Evolutionary conservation across 495 filamentous ascomycete genomes (phyloP).

Genomic region (Peziza echinospora): DNA sequence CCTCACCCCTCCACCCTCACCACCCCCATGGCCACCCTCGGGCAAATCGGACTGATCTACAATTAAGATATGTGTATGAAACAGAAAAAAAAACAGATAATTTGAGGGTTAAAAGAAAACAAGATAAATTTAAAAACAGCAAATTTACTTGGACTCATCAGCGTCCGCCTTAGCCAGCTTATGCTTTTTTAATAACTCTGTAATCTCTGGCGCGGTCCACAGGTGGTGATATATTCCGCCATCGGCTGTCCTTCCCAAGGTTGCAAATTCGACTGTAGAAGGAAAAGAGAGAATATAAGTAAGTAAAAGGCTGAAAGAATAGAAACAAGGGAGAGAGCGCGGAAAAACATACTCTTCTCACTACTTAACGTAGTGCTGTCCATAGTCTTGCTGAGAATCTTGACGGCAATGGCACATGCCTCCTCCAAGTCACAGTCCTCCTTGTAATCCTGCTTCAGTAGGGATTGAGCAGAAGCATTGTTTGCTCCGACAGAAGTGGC

Average conservation of each 20-base stretch:
- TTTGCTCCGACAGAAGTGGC: constrained; percentile 94
- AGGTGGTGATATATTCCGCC: constrained; percentile 95
- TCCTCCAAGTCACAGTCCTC: constrained; percentile 90
- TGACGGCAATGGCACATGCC: constrained; percentile 91
- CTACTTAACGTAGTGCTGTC: constrained; percentile 95
- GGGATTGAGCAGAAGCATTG: constrained; percentile 89
- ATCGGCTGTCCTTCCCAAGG: constrained; percentile 80
- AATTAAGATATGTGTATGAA: no score
- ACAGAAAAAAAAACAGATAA: no score
- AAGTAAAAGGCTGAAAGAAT: not conserved
- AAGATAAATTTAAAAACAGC: no score
- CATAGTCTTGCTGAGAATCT: constrained; percentile 99
- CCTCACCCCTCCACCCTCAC: no score
- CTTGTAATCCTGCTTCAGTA: constrained; percentile 99
- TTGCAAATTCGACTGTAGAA: constrained; percentile 79
- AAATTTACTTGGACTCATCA: constrained; percentile 36
- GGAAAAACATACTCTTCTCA: constrained; percentile 93
- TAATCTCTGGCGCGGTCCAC: constrained; percentile 95
- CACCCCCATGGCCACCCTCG: no score
- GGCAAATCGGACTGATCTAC: no score
- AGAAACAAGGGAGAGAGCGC: no score
- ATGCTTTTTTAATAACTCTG: constrained; percentile 79
- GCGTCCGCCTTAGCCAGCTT: constrained; percentile 76
- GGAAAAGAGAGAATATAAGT: no score
- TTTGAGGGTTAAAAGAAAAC: no score